These are phyloP conservation scores for Fusarium miscanthi DNA, from an alignment of 2,329 filamentous ascomycete species.

Conservation along the genomic window DNA sequence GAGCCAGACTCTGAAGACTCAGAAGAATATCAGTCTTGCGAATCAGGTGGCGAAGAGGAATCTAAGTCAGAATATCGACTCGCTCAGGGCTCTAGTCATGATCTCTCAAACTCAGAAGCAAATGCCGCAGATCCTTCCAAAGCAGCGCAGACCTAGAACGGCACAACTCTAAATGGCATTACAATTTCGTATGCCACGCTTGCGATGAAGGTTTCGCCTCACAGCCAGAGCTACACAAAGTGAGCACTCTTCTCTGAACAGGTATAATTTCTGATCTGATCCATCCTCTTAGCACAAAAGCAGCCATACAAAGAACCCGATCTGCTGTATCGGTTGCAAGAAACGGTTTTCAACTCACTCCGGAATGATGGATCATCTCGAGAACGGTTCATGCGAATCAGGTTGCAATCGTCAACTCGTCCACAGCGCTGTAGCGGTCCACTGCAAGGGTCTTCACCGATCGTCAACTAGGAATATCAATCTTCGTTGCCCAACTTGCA, in stretches of 20 bases:
- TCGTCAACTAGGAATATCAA: not conserved
- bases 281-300: not conserved
- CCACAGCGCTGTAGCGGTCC: rapidly evolving
- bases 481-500: not conserved
- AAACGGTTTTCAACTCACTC: not conserved
- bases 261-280: not conserved
- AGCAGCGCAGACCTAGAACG: rapidly evolving
- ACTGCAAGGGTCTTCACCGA: not conserved
- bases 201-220: not conserved
- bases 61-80: not conserved
- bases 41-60: not conserved
- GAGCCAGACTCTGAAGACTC: not conserved
- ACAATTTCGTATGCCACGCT: not conserved
- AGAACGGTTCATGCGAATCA: not conserved
- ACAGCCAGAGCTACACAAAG: rapidly evolving
- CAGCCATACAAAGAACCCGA: not conserved
- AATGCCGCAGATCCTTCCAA: not conserved
- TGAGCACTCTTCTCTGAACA: not conserved
- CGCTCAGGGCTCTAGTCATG: rapidly evolving
- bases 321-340: not conserved
- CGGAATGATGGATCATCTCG: not conserved
- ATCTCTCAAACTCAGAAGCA: not conserved
- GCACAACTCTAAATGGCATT: not conserved
- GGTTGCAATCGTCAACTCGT: rapidly evolving
- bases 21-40: not conserved